Evolutionary conservation across 1,284 basidiomycete species (phyloP).

Genomic region (Malassezia yamatoensis): DNA sequence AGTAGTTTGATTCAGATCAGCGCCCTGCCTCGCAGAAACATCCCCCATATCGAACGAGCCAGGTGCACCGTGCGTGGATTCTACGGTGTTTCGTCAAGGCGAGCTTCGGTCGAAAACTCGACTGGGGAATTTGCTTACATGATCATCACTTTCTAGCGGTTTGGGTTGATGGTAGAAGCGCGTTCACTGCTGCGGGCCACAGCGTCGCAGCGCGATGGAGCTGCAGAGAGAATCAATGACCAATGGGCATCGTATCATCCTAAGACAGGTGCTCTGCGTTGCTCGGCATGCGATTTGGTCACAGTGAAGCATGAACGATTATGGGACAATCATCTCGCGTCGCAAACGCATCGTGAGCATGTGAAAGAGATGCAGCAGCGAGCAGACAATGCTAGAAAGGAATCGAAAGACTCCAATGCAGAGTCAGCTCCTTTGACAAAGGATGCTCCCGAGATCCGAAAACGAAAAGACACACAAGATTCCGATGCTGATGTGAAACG

Average conservation of each 20-base stretch:
- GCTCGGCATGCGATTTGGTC: constrained; percentile 27
- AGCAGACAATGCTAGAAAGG: neutral
- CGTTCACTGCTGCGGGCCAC: constrained; percentile 24
- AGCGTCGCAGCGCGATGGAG: constrained; percentile 17
- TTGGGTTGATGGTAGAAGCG: constrained; percentile 18
- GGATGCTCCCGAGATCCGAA: neutral
- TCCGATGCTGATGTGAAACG: constrained; percentile 8
- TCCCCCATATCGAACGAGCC: too few relatives aligned
- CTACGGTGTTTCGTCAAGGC: too few relatives aligned
- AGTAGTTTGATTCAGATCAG: too few relatives aligned
- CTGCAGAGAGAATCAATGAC: constrained; percentile 18
- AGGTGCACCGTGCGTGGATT: too few relatives aligned
- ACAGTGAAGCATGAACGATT: constrained; percentile 34
- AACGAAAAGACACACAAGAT: constrained; percentile 9
- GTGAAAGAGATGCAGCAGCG: neutral
- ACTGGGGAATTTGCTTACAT: too few relatives aligned
- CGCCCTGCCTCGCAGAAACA: too few relatives aligned
- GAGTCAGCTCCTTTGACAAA: neutral
- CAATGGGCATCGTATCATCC: constrained; percentile 28
- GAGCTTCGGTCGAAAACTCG: too few relatives aligned
- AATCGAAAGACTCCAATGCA: neutral
- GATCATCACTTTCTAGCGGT: constrained; percentile 32
- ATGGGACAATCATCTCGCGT: constrained; percentile 26
- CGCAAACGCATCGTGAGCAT: constrained; percentile 12
- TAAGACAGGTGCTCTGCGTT: constrained; percentile 22